Evolutionary conservation across 2,329 filamentous ascomycete genomes (phyloP).

Genomic region (Beauveria australis): DNA sequence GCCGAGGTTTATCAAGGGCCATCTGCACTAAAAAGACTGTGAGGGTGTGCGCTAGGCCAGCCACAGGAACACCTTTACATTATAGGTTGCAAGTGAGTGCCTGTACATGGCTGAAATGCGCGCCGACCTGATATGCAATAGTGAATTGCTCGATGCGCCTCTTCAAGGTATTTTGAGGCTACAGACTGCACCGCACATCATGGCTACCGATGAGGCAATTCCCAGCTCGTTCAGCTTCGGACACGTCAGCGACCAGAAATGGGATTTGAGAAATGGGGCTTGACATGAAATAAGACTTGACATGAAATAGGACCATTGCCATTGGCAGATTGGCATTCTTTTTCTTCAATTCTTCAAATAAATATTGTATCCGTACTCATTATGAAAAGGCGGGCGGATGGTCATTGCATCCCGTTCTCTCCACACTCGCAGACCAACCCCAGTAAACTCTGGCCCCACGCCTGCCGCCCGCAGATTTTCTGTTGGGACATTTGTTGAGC

Average conservation of each 20-base stretch:
- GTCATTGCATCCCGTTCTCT: background rate
- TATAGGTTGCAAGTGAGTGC: background rate
- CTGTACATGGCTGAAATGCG: background rate
- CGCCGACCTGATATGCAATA: background rate
- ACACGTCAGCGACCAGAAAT: background rate
- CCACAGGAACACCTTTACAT: background rate
- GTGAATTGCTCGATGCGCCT: background rate
- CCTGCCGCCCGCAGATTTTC: constrained; percentile 16
- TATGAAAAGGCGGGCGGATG: background rate
- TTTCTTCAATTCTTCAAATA: background rate
- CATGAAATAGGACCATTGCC: background rate
- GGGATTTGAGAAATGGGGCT: background rate
- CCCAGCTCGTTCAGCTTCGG: background rate
- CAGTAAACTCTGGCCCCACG: background rate
- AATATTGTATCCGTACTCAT: no score
- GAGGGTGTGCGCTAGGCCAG: constrained; percentile 3
- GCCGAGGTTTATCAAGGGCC: background rate
- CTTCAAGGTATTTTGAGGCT: background rate
- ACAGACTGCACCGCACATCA: background rate
- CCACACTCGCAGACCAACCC: background rate
- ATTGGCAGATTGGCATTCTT: background rate
- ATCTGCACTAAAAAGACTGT: background rate
- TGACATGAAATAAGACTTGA: background rate
- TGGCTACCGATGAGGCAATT: background rate
- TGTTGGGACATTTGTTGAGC: constrained; percentile 32